Conservation (phyloP, 2,329 filamentous ascomycete species). For the Colletotrichum spinosum region DNA sequence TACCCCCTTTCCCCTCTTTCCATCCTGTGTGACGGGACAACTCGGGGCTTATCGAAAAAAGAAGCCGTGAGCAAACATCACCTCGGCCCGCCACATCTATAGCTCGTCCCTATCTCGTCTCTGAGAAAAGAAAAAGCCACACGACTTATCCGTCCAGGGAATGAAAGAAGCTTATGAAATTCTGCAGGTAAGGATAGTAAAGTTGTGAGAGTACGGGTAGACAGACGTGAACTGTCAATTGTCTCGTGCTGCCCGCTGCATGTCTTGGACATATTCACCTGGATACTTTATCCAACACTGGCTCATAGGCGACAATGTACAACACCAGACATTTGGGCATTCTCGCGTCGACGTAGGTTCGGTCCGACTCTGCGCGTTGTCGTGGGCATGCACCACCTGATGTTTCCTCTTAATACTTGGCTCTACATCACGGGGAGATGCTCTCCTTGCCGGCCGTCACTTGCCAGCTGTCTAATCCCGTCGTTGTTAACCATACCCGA, state of each 20-base stretch:
- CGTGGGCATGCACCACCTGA: conserved; percentile 3
- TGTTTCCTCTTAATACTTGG: background rate
- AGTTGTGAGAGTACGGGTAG: no score
- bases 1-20: no score
- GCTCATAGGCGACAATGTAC: no score
- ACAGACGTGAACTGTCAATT: background rate
- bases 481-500: background rate
- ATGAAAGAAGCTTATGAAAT: conserved; percentile 4
- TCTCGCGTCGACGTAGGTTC: background rate
- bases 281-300: background rate
- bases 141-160: background rate
- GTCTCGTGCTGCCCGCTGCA: conserved; percentile 9
- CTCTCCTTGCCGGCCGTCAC: no score
- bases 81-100: conserved; percentile 12
- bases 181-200: background rate
- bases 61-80: background rate
- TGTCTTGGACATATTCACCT: conserved; percentile 10
- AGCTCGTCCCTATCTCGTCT: background rate
- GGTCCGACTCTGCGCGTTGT: conserved; percentile 10
- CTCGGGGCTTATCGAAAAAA: no score
- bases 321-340: no score
- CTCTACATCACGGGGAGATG: no score
- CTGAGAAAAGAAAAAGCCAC: conserved; percentile 10
- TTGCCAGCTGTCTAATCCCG: no score
- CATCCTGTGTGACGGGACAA: no score